These are phyloP conservation scores for Trichodelitschia bisporula DNA, from an alignment of 495 filamentous ascomycete species.

Conservation along the genomic window DNA sequence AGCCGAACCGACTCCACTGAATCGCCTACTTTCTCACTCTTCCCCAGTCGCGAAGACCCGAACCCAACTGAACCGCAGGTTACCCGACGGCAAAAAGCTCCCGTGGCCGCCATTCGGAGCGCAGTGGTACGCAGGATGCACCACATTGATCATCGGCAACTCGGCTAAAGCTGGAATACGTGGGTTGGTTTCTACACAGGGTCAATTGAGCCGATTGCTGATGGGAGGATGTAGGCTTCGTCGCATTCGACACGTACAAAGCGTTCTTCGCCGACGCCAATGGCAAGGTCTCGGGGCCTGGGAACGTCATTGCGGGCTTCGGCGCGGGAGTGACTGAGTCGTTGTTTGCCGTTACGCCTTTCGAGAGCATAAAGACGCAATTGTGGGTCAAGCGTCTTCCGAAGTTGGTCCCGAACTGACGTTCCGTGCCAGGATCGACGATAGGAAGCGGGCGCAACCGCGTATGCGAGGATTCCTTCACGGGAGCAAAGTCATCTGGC, in stretches of 20 bases:
- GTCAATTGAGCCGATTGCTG: background rate
- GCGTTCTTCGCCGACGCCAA: conserved; percentile 34
- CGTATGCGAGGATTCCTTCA: conserved; percentile 85
- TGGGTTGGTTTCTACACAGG: conserved; percentile 19
- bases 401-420: background rate
- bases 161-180: conserved; percentile 86
- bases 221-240: conserved; percentile 37
- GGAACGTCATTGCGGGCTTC: conserved; percentile 82
- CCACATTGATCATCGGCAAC: conserved; percentile 90
- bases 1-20: conserved; percentile 5
- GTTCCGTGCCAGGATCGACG: conserved; percentile 45
- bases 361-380: conserved; percentile 94
- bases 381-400: conserved; percentile 24
- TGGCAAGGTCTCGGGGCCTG: conserved; percentile 74
- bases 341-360: conserved; percentile 79
- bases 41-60: conserved; percentile 73
- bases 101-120: conserved; percentile 83
- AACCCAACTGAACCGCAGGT: conserved; percentile 71
- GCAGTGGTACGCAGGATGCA: conserved; percentile 97
- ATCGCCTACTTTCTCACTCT: conserved; percentile 2
- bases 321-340: conserved; percentile 89
- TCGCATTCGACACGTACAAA: conserved; percentile 89
- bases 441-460: conserved; percentile 68
- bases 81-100: conserved; percentile 62
- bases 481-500: conserved; percentile 60